phyloP scores from a whole-genome alignment of 495 filamentous ascomycete species.

The Penicillium mononematosum region DNA sequence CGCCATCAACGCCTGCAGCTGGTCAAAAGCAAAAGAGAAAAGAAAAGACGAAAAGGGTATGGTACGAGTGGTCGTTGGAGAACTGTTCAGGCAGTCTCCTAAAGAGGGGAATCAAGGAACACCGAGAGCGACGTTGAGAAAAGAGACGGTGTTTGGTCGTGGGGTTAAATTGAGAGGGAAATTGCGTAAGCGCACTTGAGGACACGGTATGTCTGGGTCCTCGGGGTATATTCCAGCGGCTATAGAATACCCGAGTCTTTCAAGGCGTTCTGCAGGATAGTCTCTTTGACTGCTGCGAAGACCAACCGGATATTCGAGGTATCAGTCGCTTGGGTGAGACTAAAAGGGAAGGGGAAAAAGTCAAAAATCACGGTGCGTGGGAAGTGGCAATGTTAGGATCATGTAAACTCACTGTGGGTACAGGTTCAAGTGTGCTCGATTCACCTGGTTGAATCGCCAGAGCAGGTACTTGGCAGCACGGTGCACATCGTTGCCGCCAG shows the following conservation, averaged over 20 bases:
- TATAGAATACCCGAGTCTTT: constrained; percentile 96
- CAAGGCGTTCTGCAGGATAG: constrained; percentile 94
- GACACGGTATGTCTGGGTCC: background rate
- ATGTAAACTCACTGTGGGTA: constrained; percentile 86
- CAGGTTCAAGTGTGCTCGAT: constrained; percentile 90
- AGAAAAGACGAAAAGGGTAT: constrained; percentile 15
- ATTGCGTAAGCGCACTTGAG: background rate
- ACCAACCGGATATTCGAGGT: constrained; percentile 97
- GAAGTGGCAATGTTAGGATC: background rate
- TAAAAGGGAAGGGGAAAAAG: constrained; percentile 34
- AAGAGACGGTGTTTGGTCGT: constrained; percentile 4
- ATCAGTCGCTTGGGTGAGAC: constrained; percentile 96
- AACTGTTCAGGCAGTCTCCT: constrained; percentile 12
- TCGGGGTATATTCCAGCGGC: constrained; percentile 13
- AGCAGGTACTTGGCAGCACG: constrained; percentile 96
- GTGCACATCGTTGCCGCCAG: constrained; percentile 94
- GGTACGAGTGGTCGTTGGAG: constrained; percentile 24
- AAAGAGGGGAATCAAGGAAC: constrained; percentile 12
- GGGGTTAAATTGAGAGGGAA: constrained; percentile 7
- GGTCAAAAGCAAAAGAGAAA: constrained; percentile 26
- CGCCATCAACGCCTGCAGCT: constrained; percentile 40
- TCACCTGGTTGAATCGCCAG: constrained; percentile 98
- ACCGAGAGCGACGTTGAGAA: constrained; percentile 9
- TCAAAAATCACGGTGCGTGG: constrained; percentile 31
- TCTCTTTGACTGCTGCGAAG: constrained; percentile 98